phyloP scores from a whole-genome alignment of 2,329 filamentous ascomycete genomes.

The Cercospora zeina region DNA sequence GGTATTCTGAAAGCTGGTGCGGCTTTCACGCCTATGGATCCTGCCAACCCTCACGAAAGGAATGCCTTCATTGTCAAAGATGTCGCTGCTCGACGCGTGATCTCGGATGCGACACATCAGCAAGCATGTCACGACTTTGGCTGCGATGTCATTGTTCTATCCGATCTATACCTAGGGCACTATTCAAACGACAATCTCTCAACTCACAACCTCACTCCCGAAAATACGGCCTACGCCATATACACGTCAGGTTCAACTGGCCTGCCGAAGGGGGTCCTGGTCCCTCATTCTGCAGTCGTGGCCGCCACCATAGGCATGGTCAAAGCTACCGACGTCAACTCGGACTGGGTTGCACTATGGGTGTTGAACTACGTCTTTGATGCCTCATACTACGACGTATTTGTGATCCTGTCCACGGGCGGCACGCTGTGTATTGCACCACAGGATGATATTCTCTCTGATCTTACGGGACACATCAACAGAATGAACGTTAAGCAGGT shows the following conservation, averaged over 20 bases:
- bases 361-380: conserved; percentile 23
- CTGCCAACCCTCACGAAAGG: not conserved
- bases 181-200: not conserved
- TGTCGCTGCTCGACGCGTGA: not conserved
- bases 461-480: conserved; percentile 48
- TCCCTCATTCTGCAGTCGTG: conserved; percentile 19
- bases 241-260: conserved; percentile 26
- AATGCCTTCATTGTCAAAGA: not conserved
- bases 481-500: conserved; percentile 46
- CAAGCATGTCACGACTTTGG: not conserved
- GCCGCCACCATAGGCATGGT: conserved; percentile 18
- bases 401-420: conserved; percentile 46
- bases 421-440: conserved; percentile 53
- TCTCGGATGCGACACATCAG: not conserved
- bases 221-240: conserved; percentile 17
- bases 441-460: conserved; percentile 49
- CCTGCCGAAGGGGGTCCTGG: conserved; percentile 24
- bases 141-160: not conserved
- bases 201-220: not conserved
- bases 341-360: conserved; percentile 19
- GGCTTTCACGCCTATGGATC: not conserved
- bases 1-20: conserved; percentile 1
- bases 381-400: conserved; percentile 42
- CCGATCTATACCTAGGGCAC: not conserved
- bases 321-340: not conserved